Percentiles rank a stretch among this genome's conserved stretches.
Evolutionary conservation across 768 basidiomycete genomes (phyloP).

Genomic region (Suillus paluster): DNA sequence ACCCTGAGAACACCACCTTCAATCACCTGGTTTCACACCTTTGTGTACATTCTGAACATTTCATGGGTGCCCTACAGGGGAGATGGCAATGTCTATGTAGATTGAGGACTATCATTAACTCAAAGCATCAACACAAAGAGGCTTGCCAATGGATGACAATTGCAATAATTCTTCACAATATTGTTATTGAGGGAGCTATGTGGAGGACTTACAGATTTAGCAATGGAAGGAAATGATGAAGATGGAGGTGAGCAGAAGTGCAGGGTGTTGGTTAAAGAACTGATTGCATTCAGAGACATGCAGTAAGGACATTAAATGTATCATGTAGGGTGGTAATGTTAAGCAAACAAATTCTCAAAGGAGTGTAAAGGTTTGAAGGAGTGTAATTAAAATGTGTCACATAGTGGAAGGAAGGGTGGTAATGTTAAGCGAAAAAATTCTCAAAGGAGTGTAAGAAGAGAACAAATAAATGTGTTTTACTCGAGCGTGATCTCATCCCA

Average conservation of each 20-base stretch:
- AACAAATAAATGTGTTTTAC: too few relatives aligned
- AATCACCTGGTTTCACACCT: slow-evolving; percentile 27
- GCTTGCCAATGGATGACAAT: slow-evolving; percentile 36
- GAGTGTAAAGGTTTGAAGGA: slow-evolving; percentile 3
- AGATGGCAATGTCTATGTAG: slow-evolving; percentile 37
- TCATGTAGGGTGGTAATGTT: neutral
- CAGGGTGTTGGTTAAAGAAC: neutral
- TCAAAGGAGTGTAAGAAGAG: too few relatives aligned
- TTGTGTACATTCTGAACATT: slow-evolving; percentile 41
- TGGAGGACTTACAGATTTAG: neutral
- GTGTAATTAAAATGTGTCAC: neutral
- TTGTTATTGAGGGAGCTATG: slow-evolving; percentile 34
- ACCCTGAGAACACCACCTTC: slow-evolving; percentile 33
- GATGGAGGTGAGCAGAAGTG: neutral
- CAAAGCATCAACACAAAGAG: slow-evolving; percentile 28
- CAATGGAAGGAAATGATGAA: neutral
- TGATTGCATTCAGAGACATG: slow-evolving; percentile 1
- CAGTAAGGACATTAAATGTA: slow-evolving; percentile 12
- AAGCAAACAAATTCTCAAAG: neutral
- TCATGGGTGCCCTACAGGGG: slow-evolving; percentile 41
- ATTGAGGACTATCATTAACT: slow-evolving; percentile 35
- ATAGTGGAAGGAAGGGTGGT: neutral
- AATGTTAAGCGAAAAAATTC: slow-evolving; percentile 1
- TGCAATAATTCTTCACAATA: slow-evolving; percentile 40
- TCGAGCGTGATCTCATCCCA: neutral